These are phyloP conservation scores for Ophiostoma montium DNA, from an alignment of 2,329 filamentous ascomycete genomes.

Conservation along the genomic window DNA sequence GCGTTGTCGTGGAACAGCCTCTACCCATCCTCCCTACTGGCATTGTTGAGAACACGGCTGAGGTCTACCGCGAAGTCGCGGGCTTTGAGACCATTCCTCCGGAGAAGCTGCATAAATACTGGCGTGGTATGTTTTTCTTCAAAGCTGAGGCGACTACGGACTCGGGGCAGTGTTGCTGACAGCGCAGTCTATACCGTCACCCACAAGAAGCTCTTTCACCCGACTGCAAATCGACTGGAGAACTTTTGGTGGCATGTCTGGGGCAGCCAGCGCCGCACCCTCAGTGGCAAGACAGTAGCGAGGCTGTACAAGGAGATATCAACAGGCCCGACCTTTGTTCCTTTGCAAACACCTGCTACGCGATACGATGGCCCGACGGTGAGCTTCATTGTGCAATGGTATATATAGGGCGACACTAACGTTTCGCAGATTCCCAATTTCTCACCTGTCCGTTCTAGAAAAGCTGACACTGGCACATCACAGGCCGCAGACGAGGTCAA, in stretches of 20 bases:
- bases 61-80: constrained; percentile 40
- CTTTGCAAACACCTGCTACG: constrained; percentile 36
- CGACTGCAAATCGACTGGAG: constrained; percentile 47
- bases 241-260: constrained; percentile 55
- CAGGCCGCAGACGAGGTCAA: not conserved
- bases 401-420: too few relatives aligned
- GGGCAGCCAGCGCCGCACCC: constrained; percentile 39
- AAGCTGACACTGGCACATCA: not conserved
- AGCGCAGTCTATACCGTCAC: constrained; percentile 45
- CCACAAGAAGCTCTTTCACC: constrained; percentile 42
- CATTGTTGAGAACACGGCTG: constrained; percentile 38
- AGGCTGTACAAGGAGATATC: constrained; percentile 44
- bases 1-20: constrained; percentile 2
- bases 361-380: constrained; percentile 39
- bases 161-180: too few relatives aligned
- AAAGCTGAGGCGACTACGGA: too few relatives aligned
- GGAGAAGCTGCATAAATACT: constrained; percentile 40
- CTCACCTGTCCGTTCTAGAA: constrained; percentile 11
- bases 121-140: constrained; percentile 41
- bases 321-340: constrained; percentile 41
- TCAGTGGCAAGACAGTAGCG: constrained; percentile 40
- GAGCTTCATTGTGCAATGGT: constrained; percentile 16
- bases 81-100: constrained; percentile 33
- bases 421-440: not conserved
- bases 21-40: constrained; percentile 40